These are phyloP conservation scores for Apophysomyces sp. DNA, from an alignment of 371 early-diverging fungal species.

Conservation along the genomic window DNA sequence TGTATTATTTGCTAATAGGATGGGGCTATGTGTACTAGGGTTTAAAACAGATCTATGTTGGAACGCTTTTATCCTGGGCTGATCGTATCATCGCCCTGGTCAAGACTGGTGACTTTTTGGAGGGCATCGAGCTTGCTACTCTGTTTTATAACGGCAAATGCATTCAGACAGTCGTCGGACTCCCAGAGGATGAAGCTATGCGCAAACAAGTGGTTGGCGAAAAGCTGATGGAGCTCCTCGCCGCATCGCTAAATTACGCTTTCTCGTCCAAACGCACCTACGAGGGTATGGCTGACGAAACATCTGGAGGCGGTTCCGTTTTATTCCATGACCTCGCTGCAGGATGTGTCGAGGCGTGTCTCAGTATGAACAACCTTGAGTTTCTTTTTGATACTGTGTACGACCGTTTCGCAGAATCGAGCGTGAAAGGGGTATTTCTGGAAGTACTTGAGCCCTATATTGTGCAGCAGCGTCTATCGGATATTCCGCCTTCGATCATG, in stretches of 20 bases:
- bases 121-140: slow-evolving; percentile 69
- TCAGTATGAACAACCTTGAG: slow-evolving; percentile 64
- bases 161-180: slow-evolving; percentile 63
- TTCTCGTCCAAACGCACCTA: slow-evolving; percentile 54
- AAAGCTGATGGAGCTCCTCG: slow-evolving; percentile 65
- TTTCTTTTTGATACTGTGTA: slow-evolving; percentile 77
- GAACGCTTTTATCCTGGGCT: slow-evolving; percentile 72
- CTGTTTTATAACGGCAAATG: slow-evolving; percentile 65
- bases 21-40: slow-evolving; percentile 46
- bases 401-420: slow-evolving; percentile 66
- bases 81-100: slow-evolving; percentile 74
- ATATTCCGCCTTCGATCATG: slow-evolving; percentile 69
- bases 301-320: slow-evolving; percentile 43
- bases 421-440: slow-evolving; percentile 59
- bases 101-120: slow-evolving; percentile 69
- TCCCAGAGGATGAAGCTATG: slow-evolving; percentile 64
- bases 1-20: not conserved
- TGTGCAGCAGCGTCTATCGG: slow-evolving; percentile 54
- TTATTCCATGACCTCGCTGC: slow-evolving; percentile 57
- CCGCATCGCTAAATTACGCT: slow-evolving; percentile 66
- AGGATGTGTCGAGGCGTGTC: slow-evolving; percentile 66
- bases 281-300: slow-evolving; percentile 45
- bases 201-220: slow-evolving; percentile 64
- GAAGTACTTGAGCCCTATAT: slow-evolving; percentile 69
- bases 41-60: slow-evolving; percentile 60